A percentile compares a stretch with the other conserved stretches of the same genome.
Conservation (phyloP, 768 basidiomycete species). For the Trichaptum fuscoviolaceum region DNA sequence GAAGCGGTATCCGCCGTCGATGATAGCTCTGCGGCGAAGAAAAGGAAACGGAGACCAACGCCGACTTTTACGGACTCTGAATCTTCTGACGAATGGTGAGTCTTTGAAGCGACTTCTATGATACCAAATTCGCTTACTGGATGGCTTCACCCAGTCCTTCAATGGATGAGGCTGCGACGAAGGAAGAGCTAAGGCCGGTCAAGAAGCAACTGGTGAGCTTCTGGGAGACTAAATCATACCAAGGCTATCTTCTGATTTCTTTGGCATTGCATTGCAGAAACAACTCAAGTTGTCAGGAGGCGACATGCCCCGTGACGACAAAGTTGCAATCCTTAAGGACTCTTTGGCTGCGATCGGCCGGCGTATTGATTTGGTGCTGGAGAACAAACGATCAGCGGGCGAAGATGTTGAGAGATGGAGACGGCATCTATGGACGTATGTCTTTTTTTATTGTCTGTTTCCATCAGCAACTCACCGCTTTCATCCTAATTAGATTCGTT, state of each 20-base stretch:
- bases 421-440: conserved; percentile 95
- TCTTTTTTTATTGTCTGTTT: conserved; percentile 20
- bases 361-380: conserved; percentile 82
- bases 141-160: conserved; percentile 56
- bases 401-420: conserved; percentile 86
- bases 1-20: conserved; percentile 81
- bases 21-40: conserved; percentile 52
- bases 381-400: conserved; percentile 67
- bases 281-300: conserved; percentile 91
- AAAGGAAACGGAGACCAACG: conserved; percentile 90
- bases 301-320: conserved; percentile 91
- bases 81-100: conserved; percentile 87
- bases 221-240: neutral
- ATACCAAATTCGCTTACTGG: conserved; percentile 7
- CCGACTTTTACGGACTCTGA: conserved; percentile 96
- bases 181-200: conserved; percentile 92
- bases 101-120: conserved; percentile 14
- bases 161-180: conserved; percentile 90
- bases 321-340: conserved; percentile 93
- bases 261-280: conserved; percentile 60
- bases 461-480: neutral
- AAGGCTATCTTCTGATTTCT: conserved; percentile 7
- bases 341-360: conserved; percentile 91
- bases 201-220: conserved; percentile 85
- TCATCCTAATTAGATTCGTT: conserved; percentile 58